Percentiles rank a stretch among this genome's conserved stretches.
phyloP scores from a whole-genome alignment of 495 filamentous ascomycete species.

The Friedmanniomyces simplex region DNA sequence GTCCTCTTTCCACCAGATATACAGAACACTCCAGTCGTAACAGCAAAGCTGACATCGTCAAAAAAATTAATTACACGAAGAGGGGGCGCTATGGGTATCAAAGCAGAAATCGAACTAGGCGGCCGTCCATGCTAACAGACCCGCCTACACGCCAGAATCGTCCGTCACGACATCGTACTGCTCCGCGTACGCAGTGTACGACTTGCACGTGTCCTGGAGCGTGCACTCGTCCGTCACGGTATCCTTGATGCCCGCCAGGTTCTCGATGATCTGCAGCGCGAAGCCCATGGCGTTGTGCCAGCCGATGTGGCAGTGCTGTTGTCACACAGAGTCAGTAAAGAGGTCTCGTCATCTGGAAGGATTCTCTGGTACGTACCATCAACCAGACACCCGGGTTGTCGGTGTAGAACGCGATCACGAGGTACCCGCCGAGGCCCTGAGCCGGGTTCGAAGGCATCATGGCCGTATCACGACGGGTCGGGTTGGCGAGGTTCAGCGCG shows the following conservation, averaged over 20 bases:
- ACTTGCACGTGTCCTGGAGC: constrained; percentile 18
- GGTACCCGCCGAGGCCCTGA: constrained; percentile 13
- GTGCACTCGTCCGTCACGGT: constrained; percentile 14
- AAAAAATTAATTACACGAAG: neutral
- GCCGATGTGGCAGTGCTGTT: constrained; percentile 30
- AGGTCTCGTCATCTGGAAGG: too few species aligned
- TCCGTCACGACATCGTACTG: neutral
- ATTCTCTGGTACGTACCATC: constrained; percentile 4
- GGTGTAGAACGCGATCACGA: constrained; percentile 26
- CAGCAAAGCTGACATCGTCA: neutral
- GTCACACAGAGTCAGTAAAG: too few species aligned
- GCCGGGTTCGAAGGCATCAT: constrained; percentile 14
- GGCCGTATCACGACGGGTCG: constrained; percentile 26
- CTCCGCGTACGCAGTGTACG: constrained; percentile 16
- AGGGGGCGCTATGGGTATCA: neutral
- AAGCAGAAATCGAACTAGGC: neutral
- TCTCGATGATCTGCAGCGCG: constrained; percentile 32
- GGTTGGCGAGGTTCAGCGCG: constrained; percentile 23
- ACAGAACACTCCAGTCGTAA: neutral
- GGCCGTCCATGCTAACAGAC: neutral
- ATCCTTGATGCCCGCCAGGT: constrained; percentile 18
- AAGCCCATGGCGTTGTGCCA: constrained; percentile 28
- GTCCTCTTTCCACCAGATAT: neutral
- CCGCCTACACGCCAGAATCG: constrained; percentile 18
- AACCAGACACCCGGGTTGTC: constrained; percentile 31